Conservation (phyloP, 192 early-diverging fungal genomes). For the Geranomyces variabilis region DNA sequence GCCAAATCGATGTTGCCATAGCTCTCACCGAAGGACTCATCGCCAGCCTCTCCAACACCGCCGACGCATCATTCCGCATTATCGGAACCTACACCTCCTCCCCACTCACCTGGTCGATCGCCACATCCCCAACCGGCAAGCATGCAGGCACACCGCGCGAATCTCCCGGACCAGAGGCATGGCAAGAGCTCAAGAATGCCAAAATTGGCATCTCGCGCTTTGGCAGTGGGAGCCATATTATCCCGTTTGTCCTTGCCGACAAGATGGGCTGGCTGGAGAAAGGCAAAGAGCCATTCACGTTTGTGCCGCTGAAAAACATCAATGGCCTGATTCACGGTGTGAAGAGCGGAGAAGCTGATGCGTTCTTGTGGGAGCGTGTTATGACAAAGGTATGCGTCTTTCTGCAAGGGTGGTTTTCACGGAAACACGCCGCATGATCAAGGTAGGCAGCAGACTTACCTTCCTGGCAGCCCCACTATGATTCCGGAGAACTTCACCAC, state of each 20-base stretch:
- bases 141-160: conserved; percentile 43
- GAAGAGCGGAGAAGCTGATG: conserved; percentile 64
- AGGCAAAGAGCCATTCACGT: conserved; percentile 54
- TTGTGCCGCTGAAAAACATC: conserved; percentile 76
- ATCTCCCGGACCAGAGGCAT: conserved; percentile 28
- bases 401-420: too few species aligned
- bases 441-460: background rate
- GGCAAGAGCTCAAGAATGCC: conserved; percentile 25
- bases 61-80: conserved; percentile 67
- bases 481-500: conserved; percentile 65
- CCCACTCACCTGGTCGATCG: conserved; percentile 65
- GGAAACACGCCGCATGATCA: too few species aligned
- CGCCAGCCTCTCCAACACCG: conserved; percentile 48
- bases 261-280: conserved; percentile 64
- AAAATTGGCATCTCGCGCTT: conserved; percentile 58
- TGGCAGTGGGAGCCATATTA: conserved; percentile 79
- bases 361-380: conserved; percentile 89
- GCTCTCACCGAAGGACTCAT: conserved; percentile 86
- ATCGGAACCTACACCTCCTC: conserved; percentile 79
- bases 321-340: conserved; percentile 71
- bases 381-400: conserved; percentile 86
- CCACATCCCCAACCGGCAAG: conserved; percentile 39
- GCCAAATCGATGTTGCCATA: conserved; percentile 78
- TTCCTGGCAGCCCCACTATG: conserved; percentile 62
- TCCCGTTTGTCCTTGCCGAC: conserved; percentile 56